These are phyloP conservation scores for Colletotrichum melonis DNA, from an alignment of 2,329 filamentous ascomycete genomes.

Conservation along the genomic window DNA sequence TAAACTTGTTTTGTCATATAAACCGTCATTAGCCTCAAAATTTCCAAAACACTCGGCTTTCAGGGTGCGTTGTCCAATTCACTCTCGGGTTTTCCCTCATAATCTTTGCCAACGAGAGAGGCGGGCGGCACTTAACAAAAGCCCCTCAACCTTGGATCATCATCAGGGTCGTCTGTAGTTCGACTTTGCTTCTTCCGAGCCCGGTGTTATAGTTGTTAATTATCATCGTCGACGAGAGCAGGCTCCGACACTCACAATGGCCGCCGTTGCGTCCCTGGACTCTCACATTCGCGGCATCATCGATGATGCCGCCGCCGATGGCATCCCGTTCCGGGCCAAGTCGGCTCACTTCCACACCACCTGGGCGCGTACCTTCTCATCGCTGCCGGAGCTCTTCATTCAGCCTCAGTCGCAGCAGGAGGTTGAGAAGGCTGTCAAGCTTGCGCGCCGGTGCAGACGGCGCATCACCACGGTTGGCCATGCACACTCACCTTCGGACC, in stretches of 20 bases:
- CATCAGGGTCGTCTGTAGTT: background rate
- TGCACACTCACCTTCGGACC: slow-evolving; percentile 89
- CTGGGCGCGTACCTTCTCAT: slow-evolving; percentile 94
- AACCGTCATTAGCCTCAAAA: slow-evolving; percentile 25
- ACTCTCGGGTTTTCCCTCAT: background rate
- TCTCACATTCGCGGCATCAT: slow-evolving; percentile 50
- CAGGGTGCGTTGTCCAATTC: background rate
- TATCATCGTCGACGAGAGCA: background rate
- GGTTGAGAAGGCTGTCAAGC: slow-evolving; percentile 83
- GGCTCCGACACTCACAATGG: slow-evolving; percentile 5
- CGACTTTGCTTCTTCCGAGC: background rate
- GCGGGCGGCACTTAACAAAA: slow-evolving; percentile 4
- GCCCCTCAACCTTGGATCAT: background rate
- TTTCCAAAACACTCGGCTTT: background rate
- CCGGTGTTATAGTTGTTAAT: background rate
- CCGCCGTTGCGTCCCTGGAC: slow-evolving; percentile 43
- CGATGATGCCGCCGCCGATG: slow-evolving; percentile 43
- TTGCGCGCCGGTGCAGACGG: slow-evolving; percentile 84
- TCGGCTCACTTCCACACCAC: slow-evolving; percentile 84
- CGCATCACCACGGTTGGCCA: slow-evolving; percentile 88
- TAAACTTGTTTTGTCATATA: slow-evolving; percentile 32
- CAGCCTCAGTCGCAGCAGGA: slow-evolving; percentile 85
- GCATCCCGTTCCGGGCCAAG: slow-evolving; percentile 80
- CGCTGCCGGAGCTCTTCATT: slow-evolving; percentile 90
- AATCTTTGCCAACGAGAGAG: background rate